These are phyloP conservation scores for Boletus fagicola DNA, from an alignment of 768 basidiomycete species.

Conservation along the genomic window DNA sequence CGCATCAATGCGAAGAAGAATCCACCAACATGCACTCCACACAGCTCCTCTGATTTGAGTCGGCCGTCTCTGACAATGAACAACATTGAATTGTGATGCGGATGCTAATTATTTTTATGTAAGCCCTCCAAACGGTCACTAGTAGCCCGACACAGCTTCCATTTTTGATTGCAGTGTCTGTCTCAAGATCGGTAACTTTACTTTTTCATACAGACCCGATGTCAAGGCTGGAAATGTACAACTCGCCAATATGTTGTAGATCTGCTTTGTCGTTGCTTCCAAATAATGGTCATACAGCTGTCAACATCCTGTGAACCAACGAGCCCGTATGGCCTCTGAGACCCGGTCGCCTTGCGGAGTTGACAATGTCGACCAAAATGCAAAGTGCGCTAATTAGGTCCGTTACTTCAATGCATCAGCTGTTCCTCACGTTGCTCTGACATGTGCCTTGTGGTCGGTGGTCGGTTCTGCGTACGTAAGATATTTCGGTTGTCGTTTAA, in stretches of 20 bases:
- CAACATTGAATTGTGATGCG: slow-evolving; percentile 21
- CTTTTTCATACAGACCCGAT: slow-evolving; percentile 17
- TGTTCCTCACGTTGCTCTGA: slow-evolving; percentile 30
- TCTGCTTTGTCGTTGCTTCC: slow-evolving; percentile 20
- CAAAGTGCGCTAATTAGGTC: slow-evolving; percentile 35
- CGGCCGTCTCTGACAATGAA: slow-evolving; percentile 24
- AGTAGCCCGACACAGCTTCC: slow-evolving; percentile 15
- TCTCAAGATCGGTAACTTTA: slow-evolving; percentile 20
- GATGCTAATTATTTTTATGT: slow-evolving; percentile 24
- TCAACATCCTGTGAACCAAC: slow-evolving; percentile 18
- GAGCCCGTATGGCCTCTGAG: slow-evolving; percentile 25
- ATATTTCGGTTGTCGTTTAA: slow-evolving; percentile 37
- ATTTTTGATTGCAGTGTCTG: slow-evolving; percentile 20
- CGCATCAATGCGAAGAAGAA: slow-evolving; percentile 24
- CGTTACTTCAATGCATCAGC: slow-evolving; percentile 28
- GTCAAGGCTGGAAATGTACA: slow-evolving; percentile 25
- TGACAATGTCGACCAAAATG: slow-evolving; percentile 31
- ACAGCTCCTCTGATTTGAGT: slow-evolving; percentile 19
- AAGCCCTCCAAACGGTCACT: slow-evolving; percentile 17
- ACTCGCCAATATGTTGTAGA: slow-evolving; percentile 28
- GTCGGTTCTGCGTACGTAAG: slow-evolving; percentile 33
- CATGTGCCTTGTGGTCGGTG: slow-evolving; percentile 35
- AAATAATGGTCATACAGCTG: slow-evolving; percentile 27
- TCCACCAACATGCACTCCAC: slow-evolving; percentile 19
- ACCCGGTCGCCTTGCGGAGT: slow-evolving; percentile 28